Base-by-base conservation (phyloP, 1,139 yeast genomes). In the Blastobotrys buckinghamii region DNA sequence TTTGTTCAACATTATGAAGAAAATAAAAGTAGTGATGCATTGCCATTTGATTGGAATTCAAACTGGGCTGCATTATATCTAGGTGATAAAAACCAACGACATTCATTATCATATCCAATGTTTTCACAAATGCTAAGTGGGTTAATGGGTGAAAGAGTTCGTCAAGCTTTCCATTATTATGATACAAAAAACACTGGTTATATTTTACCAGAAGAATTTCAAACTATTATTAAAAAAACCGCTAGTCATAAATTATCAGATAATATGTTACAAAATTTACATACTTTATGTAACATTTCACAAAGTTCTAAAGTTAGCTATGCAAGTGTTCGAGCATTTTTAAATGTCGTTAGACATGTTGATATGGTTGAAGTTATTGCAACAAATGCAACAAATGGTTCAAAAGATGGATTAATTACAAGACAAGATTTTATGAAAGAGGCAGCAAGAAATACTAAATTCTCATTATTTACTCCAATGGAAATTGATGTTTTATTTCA, bases 101-200 rank as follows among this genome's bases (percentile, higher is more conserved):
- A 72, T 53, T 53, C 64, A 24, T 56, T 72, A 63, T 60, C 72
- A 34, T 72, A 72, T 59, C 58, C 59, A 47, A 71, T 69, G 65
- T 72, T 72, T 56, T 68, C 72, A 27, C 76, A 72, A 55, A 71
- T 72, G 76, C 61, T 72, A 44, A 60, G 69, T 42, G 76, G 75
- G 29, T 61, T 72, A 39, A 63, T 68, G 46, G 76, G 75, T 36
- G 76, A 72, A 58, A 72, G 76, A 16, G 74, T 71, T 20, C 67
- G 75, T 39, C 76, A 72, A 60, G 74, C 74, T 27, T 72, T 72
- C 61, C 63, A 59, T 52, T 53, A 61, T 53, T 70, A 60, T 49
- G 76, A 72, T 61, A 58, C 55, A 40, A 48, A 52, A 32, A 58
- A 66, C 48, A 58, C 69, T 34, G 76, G 76, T 2, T 72, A 59